Evolutionary conservation across 2,329 filamentous ascomycete genomes (phyloP).

Genomic region (Epichloe typhina): DNA sequence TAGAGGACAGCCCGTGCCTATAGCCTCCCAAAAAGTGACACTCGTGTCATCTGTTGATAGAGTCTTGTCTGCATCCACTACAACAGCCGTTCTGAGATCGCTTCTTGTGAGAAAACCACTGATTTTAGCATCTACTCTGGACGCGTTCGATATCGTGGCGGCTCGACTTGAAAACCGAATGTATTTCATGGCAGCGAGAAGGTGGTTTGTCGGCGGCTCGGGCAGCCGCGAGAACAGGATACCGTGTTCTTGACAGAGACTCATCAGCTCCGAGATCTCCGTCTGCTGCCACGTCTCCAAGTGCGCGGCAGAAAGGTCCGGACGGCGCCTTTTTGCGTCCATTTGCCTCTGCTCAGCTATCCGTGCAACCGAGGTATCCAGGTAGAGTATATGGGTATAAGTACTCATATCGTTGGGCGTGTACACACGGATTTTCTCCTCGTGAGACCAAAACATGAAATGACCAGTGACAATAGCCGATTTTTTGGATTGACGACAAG

Average conservation of each 20-base stretch:
- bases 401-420: slow-evolving; percentile 31
- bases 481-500: slow-evolving; percentile 21
- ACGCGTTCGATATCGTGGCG: slow-evolving; percentile 24
- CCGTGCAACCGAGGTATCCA: slow-evolving; percentile 25
- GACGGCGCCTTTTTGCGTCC: slow-evolving; percentile 26
- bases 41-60: slow-evolving; percentile 37
- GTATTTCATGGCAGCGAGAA: slow-evolving; percentile 1
- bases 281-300: slow-evolving; percentile 32
- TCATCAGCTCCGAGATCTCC: slow-evolving; percentile 30
- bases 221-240: slow-evolving; percentile 31
- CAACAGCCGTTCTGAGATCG: slow-evolving; percentile 30
- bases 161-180: slow-evolving; percentile 6
- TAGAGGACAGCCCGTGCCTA: slow-evolving; percentile 16
- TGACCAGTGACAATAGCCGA: slow-evolving; percentile 40
- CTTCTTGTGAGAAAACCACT: slow-evolving; percentile 12
- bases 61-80: slow-evolving; percentile 47
- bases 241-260: slow-evolving; percentile 27
- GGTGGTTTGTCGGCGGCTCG: neutral
- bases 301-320: slow-evolving; percentile 19
- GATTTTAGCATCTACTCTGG: slow-evolving; percentile 16
- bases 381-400: slow-evolving; percentile 47
- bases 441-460: slow-evolving; percentile 38
- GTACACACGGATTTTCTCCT: slow-evolving; percentile 20
- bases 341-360: slow-evolving; percentile 23
- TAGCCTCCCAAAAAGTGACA: slow-evolving; percentile 32